Percentiles rank a stretch among this genome's conserved stretches.
Evolutionary conservation across 305 asterid genomes (phyloP).

Genomic region (Caryopteris hybrid): DNA sequence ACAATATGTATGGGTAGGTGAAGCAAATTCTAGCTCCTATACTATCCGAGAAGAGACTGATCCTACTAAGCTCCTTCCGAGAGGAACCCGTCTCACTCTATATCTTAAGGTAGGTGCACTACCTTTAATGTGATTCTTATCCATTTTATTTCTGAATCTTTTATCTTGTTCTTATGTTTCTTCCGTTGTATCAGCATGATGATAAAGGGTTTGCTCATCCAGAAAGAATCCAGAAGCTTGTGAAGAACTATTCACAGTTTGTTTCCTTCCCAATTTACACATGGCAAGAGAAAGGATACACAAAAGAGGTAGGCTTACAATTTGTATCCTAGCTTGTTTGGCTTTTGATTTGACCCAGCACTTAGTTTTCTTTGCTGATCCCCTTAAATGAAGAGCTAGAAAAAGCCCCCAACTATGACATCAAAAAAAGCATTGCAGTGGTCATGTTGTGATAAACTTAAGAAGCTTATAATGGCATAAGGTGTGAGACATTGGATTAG

Average conservation of each 20-base stretch:
- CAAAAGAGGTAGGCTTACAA: slow-evolving; percentile 72
- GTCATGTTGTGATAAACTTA: neutral
- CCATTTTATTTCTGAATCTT: neutral
- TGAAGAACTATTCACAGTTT: slow-evolving; percentile 88
- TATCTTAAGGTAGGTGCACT: slow-evolving; percentile 66
- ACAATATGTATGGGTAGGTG: slow-evolving; percentile 98
- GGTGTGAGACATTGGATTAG: neutral
- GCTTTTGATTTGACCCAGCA: neutral
- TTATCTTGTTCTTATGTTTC: slow-evolving; percentile 12
- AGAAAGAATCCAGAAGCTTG: slow-evolving; percentile 83
- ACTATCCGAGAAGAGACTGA: slow-evolving; percentile 92
- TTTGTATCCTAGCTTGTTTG: neutral
- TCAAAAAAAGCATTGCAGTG: neutral
- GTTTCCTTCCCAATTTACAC: slow-evolving; percentile 98
- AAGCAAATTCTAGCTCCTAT: slow-evolving; percentile 86
- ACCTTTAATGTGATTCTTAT: neutral
- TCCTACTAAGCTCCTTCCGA: slow-evolving; percentile 77
- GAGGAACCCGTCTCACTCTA: slow-evolving; percentile 94
- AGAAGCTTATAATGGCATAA: neutral
- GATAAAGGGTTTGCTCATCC: slow-evolving; percentile 98
- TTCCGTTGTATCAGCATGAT: slow-evolving; percentile 54
- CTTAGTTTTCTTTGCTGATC: neutral
- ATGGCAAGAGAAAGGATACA: slow-evolving; percentile 95
- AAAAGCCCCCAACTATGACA: neutral
- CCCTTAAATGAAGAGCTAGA: neutral